Evolutionary conservation across 495 filamentous ascomycete species (phyloP), one percentile per base, ranked within the genome.

Genomic region (Hypoxylon subgilvum): DNA sequence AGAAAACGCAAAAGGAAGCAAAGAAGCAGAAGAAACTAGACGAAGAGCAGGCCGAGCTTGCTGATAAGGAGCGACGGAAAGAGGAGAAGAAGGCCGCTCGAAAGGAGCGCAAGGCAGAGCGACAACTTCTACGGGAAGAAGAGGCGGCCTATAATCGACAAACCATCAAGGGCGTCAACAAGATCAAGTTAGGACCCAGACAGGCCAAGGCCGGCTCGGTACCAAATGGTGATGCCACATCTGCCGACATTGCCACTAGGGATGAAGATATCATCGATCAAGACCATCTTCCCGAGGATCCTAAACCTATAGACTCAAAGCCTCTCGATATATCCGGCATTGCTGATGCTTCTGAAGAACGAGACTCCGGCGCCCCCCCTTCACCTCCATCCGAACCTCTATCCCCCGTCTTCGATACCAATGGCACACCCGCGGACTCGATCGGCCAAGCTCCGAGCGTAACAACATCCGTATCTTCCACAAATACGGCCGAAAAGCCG

Each of bases 381-480:
- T 75, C 79, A 12, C 69, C 76, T 14, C 79, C 82, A 8, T 82
- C 86, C 35, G 69, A 76, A 21, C 79, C 82, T 13, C 72, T 82
- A 36, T 90, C 89, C 4, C 84, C 87, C 8, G 74, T 70, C 13
- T 89, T 88, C 65, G 87, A 92, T 64, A 74, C 76, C 57, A 78
- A 80, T 25, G 76, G 78, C 41, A 70, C 69, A 50, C 76, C 71
- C 21, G 64, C 59, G 44, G 70, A 72, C 45, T 64, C 66, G 25
- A 62, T 56, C 21, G 68, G 61, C 65, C 70, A 82, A 73, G 59
- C 72, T 63, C 55, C 84, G 50, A 89, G 88, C 40, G 81, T 81
- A 57, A 86, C 81, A 44, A 90, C 88, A 31, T 90, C 88, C 13
- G 83, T 87, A 60, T 90, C 87, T 22, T 90, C 87, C 13, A 78